Percentiles rank a stretch among this genome's conserved stretches.
Conservation (phyloP, 345 rosid genomes). For the Salix udensis region DNA sequence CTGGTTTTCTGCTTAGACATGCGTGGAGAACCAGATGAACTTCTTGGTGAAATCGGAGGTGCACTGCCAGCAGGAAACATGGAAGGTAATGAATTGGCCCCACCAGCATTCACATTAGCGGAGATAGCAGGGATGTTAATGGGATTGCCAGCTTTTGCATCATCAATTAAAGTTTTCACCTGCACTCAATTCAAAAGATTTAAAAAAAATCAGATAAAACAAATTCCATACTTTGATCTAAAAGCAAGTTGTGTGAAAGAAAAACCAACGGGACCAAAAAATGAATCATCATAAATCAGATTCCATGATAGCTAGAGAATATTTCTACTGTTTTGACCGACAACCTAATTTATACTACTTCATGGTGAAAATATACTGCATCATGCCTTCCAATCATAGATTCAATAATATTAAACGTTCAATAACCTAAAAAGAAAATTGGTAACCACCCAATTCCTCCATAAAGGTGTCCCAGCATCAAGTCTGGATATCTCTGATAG, state of each 20-base stretch:
- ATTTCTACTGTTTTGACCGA: background rate
- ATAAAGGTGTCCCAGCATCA: background rate
- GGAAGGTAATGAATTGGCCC: constrained; percentile 21
- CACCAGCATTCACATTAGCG: background rate
- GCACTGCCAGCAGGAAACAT: constrained; percentile 28
- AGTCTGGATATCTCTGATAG: background rate
- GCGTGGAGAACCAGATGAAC: constrained; percentile 32
- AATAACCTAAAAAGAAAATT: background rate
- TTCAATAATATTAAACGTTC: background rate
- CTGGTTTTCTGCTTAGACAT: constrained; percentile 23
- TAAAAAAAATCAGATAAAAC: background rate
- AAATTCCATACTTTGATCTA: background rate
- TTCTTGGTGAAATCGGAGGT: constrained; percentile 35
- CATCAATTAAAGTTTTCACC: constrained; percentile 27
- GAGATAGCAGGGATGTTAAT: constrained; percentile 3
- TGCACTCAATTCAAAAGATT: background rate
- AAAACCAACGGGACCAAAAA: background rate
- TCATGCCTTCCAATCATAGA: too few relatives aligned
- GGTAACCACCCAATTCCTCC: background rate
- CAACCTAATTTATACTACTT: too few relatives aligned
- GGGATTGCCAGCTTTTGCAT: constrained; percentile 22
- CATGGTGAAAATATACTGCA: too few relatives aligned
- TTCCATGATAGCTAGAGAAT: background rate
- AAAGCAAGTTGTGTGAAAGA: background rate
- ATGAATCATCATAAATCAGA: background rate